These are phyloP conservation scores for Chalciporus piperatus DNA, from an alignment of 768 basidiomycete species.

Conservation along the genomic window DNA sequence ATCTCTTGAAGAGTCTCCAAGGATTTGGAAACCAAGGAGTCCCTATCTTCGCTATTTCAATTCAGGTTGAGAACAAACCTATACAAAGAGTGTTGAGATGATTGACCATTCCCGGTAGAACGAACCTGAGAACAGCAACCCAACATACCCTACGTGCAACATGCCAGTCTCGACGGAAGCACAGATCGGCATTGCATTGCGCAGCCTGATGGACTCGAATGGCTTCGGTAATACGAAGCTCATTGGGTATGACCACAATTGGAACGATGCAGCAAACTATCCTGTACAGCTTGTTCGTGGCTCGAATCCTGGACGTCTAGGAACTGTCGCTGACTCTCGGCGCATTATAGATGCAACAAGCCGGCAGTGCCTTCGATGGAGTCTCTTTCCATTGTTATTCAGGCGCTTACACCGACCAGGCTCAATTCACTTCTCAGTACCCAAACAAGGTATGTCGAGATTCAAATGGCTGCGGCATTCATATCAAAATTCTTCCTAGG, in stretches of 20 bases:
- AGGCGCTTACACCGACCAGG: constrained; percentile 53
- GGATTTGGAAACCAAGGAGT: constrained; percentile 64
- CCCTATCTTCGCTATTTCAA: constrained; percentile 57
- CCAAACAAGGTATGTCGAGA: constrained; percentile 44
- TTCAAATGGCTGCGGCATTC: neutral
- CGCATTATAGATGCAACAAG: constrained; percentile 50
- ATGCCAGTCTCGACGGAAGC: constrained; percentile 58
- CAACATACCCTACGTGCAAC: constrained; percentile 64
- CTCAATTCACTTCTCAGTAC: constrained; percentile 51
- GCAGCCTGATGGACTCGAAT: constrained; percentile 59
- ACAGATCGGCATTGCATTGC: constrained; percentile 52
- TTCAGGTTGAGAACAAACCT: constrained; percentile 29
- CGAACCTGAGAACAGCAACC: constrained; percentile 52
- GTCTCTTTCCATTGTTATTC: constrained; percentile 73
- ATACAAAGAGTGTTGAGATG: constrained; percentile 20
- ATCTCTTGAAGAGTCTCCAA: constrained; percentile 70
- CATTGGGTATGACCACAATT: constrained; percentile 74
- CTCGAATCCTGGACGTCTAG: neutral
- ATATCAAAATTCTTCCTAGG: constrained; percentile 16
- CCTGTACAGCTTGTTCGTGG: constrained; percentile 51
- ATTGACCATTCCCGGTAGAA: constrained; percentile 36
- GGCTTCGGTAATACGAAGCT: constrained; percentile 59
- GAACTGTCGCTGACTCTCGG: neutral
- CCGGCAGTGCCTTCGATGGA: constrained; percentile 54
- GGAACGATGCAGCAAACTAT: constrained; percentile 63